Conservation (phyloP, 768 basidiomycete genomes). For the Pleurotus giganteus region DNA sequence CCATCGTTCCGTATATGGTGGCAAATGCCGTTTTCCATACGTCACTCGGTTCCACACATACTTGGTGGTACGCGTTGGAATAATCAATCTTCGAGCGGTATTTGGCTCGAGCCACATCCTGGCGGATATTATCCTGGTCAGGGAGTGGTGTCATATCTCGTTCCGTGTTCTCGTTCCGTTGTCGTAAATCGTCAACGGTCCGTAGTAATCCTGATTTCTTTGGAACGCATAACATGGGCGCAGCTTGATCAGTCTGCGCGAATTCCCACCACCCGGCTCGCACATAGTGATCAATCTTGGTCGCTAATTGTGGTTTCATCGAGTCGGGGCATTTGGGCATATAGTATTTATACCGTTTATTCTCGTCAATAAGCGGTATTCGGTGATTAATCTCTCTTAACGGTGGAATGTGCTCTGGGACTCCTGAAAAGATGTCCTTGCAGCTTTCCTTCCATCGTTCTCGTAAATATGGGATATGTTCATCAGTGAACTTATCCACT, state of each 20-base stretch:
- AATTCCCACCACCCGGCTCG: conserved; percentile 34
- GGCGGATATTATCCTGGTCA: conserved; percentile 31
- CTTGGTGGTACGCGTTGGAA: conserved; percentile 41
- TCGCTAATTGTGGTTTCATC: conserved; percentile 22
- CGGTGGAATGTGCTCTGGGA: conserved; percentile 26
- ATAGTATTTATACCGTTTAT: conserved; percentile 26
- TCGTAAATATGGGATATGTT: conserved; percentile 9
- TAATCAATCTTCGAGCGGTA: conserved; percentile 39
- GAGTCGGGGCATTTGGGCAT: conserved; percentile 30
- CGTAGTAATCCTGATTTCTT: conserved; percentile 32
- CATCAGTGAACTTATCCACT: neutral
- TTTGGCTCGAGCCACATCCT: conserved; percentile 28
- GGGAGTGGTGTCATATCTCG: conserved; percentile 39
- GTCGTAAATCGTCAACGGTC: conserved; percentile 30
- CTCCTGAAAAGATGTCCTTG: conserved; percentile 21
- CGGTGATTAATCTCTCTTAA: conserved; percentile 34
- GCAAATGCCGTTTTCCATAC: conserved; percentile 31
- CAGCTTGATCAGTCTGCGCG: conserved; percentile 18
- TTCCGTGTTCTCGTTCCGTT: conserved; percentile 38
- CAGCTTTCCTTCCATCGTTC: conserved; percentile 20
- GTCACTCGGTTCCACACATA: conserved; percentile 27
- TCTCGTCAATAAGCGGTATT: conserved; percentile 34
- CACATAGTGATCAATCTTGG: conserved; percentile 30
- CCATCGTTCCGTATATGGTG: conserved; percentile 33
- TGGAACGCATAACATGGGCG: conserved; percentile 26